Base-by-base conservation (phyloP, 345 rosid species). In the Salix purpurea region DNA sequence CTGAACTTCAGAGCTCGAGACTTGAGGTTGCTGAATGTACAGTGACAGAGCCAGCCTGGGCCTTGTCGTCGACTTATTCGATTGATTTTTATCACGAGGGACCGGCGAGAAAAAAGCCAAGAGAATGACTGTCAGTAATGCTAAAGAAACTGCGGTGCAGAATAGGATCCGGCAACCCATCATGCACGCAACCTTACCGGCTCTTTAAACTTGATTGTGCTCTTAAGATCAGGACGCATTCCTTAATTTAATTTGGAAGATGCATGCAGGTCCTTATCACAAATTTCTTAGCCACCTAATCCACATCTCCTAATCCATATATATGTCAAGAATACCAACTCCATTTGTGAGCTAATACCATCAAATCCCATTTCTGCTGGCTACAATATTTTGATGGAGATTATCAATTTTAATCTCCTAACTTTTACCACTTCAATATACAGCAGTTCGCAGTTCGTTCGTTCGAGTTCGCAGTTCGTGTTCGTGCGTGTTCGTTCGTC, bases 1-100 rank as follows among this genome's bases (percentile, higher is more conserved):
- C n/a, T 72, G 73, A n/a, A 16, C 60, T 32, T 76, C 56, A 1
- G 89, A 77, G 42, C 74, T 67, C 10, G 77, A 72, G 11, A 64
- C 71, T 36, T 75, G 76, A 1, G 89, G 92, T 66, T 89, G 96
- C 28, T 92, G 92, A 40, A 92, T 85, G 84, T 91, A 92, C 44
- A 92, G 72, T 42, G 97, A 91, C 26, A 94, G 79, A 73, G 94
- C 87, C 4, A 91, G 42, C 89, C 85, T 87, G n/a, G 89, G 90
- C 62, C 36, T 76, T 0, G 73, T 42, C 13, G 46, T 42, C 7
- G 66, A 60, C 76, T 34, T 81, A 15, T 71, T 78, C 3, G 85
- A 46, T 0, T 78, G 72, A 23, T 72, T 70, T 32, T 73, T 82
- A 61, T 42, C 46, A 42, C 81, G 88, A 5, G 89, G 83, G 14